Evolutionary conservation across 2,329 filamentous ascomycete species (phyloP), one percentile per base, ranked within the genome.

Genomic region (Geosmithia putterillii): DNA sequence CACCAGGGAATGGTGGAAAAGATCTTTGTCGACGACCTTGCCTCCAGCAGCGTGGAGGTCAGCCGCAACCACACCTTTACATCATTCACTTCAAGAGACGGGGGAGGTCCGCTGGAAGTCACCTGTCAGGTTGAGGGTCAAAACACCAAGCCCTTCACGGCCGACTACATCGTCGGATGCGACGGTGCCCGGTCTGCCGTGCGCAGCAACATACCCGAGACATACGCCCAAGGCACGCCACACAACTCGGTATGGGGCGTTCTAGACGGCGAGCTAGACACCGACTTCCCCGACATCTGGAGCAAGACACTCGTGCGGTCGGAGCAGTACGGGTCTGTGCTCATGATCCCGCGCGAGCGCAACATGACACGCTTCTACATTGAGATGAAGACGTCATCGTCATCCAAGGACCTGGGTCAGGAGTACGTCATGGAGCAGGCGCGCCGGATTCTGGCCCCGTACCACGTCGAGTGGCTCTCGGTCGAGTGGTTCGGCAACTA

Each of bases 1-100:
- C 83, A 87, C 54, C 83, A 88, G 59, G 83, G 83, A 40, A 85
- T 86, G 73, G 73, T 87, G 0, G 83, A 87, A 60, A 73, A 75
- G 40, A 60, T 83, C 2, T 79, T 88, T 51, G 73, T 86, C 42
- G 70, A 83, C 8, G 83, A 87, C 52, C 69, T 87, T 58, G 67
- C 67, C 49, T 73, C 78, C 51, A 70, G 81, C 40, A 80, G 80
- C 14, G 65, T 78, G 15, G 67, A 73, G 37, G 80, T 87, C 20
- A 69, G 68, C 44, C 68, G 83, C 47, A 81, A 77, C 36, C 15
- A 18, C 36, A 18, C 4, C 36, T 38, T 38, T 51, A 79, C 75
- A 14, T 70, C 72, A 6, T 87, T 86, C 47, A 3, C 28, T 12
- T 32, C 28, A 32, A 32, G 10, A 32, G 28, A 32, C 10, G 70